These are phyloP conservation scores for Blastocystis sp. DNA, from an alignment of 352 stramenopile species.

Conservation along the genomic window DNA sequence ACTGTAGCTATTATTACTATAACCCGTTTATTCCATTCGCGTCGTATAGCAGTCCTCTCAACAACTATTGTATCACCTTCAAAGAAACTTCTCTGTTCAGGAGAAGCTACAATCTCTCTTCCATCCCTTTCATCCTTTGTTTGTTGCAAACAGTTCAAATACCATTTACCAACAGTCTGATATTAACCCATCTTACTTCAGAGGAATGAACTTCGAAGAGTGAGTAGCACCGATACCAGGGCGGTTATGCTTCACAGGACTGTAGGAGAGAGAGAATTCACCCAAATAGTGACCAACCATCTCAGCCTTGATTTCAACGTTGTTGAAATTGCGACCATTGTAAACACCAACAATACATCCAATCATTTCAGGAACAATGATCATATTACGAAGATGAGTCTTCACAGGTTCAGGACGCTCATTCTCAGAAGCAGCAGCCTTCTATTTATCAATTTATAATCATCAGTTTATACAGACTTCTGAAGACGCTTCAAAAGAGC, in stretches of 20 bases:
- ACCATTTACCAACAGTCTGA: conserved; percentile 10
- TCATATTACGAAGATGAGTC: conserved; percentile 99
- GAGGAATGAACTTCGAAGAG: conserved; percentile 69
- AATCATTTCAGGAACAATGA: conserved; percentile 99
- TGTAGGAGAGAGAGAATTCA: conserved; percentile 94
- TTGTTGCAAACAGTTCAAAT: neutral
- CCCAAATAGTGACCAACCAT: conserved; percentile 99
- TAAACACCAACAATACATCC: conserved; percentile 97
- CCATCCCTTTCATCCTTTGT: neutral
- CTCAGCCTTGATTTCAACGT: conserved; percentile 99
- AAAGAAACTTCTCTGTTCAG: neutral
- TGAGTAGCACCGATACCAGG: conserved; percentile 94
- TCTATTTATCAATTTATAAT: conserved; percentile 85
- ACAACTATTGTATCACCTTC: neutral
- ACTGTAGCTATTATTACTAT: neutral
- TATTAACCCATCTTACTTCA: conserved; percentile 79
- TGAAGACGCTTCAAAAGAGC: conserved; percentile 96
- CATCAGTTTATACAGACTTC: conserved; percentile 81
- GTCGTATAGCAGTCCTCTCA: neutral
- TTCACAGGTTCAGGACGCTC: conserved; percentile 87
- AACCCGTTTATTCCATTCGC: neutral
- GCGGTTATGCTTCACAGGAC: conserved; percentile 92
- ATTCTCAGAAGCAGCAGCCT: conserved; percentile 89
- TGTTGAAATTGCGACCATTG: conserved; percentile 98
- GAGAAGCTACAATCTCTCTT: conserved; percentile 1